Evolutionary conservation across 2,329 filamentous ascomycete genomes (phyloP), one percentile per base, ranked within the genome.

Genomic region (Sarocladiaceae sp.): DNA sequence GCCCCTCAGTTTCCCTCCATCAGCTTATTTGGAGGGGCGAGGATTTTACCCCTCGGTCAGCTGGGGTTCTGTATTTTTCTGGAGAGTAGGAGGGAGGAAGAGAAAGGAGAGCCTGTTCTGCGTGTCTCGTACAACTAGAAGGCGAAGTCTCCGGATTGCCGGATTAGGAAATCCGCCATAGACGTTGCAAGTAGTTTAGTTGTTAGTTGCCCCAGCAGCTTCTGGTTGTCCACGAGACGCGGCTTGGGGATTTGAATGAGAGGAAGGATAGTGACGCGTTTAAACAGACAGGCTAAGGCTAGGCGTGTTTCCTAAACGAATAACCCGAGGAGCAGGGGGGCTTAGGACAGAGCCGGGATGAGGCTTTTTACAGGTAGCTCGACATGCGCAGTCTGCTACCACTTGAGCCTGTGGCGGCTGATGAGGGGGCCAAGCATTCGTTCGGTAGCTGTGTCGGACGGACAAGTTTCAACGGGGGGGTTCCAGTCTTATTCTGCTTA

Each of bases 131-230:
- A n/a, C n/a, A n/a, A n/a, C n/a, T n/a, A n/a, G n/a, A n/a, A n/a
- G n/a, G n/a, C n/a, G n/a, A n/a, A n/a, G n/a, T n/a, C n/a, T n/a
- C 31, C 35, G 44, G 37, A 46, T 46, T 46, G 37, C 29, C 35
- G 15, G 3, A 33, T 34, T 43, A 7, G 37, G 35, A 42, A 33
- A 43, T 21, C 26, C 37, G 37, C 23, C 4, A n/a, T 18, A 41
- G n/a, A n/a, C n/a, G n/a, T n/a, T n/a, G n/a, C n/a, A n/a, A n/a
- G n/a, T n/a, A n/a, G n/a, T n/a, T n/a, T n/a, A n/a, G n/a, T n/a
- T n/a, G n/a, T n/a, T n/a, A n/a, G n/a, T n/a, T n/a, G n/a, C n/a
- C n/a, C n/a, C n/a, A n/a, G n/a, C n/a, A n/a, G n/a, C n/a, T n/a
- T n/a, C n/a, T n/a, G n/a, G n/a, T n/a, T n/a, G n/a, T n/a, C n/a